Evolutionary conservation across 306 rosid species (phyloP), one percentile per base, ranked within the genome.

Genomic region (Abrus precatorius): DNA sequence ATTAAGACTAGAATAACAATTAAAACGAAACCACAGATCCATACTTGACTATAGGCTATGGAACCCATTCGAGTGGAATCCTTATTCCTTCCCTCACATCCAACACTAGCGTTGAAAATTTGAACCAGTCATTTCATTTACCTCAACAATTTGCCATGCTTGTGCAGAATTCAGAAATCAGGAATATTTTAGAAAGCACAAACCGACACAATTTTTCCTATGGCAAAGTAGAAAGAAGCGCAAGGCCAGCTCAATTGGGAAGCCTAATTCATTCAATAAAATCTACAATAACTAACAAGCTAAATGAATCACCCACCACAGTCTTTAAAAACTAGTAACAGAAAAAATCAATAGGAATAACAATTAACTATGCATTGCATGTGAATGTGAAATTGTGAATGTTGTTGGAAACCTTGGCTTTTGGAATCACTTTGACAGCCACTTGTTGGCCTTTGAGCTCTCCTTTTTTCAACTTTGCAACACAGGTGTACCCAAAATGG

Each of bases 371-470:
- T 32, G 53, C 44, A 60, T 12, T 65, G 49, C 53, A 73, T 44
- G 43, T 80, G 48, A 80, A 20, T 20, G 20, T 20, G 20, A 20
- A 20, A 20, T 20, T 36, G 43, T 80, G 48, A 80, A 27, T 14
- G 33, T 32, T 34, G 70, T 47, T 36, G n/a, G 82, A 76, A 60
- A 92, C 95, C 97, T 92, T 92, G 3, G 82, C 76, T 85, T 92
- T 92, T 3, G 97, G 91, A 70, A 92, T 92, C 86, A 92, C 93
- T 84, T 92, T 92, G 1, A 90, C 95, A 27, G 97, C 97, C 11
- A 87, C 92, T 73, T 86, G 86, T 20, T 89, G 84, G 0, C 95
- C 93, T 41, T 86, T 92, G 68, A 85, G 80, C 69, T 86, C 97
- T 1, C 97, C 95, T 77, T 92, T 92, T 88, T 89, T 92, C 60